Conservation (phyloP, 768 basidiomycete species). For the Trametes villosa region DNA sequence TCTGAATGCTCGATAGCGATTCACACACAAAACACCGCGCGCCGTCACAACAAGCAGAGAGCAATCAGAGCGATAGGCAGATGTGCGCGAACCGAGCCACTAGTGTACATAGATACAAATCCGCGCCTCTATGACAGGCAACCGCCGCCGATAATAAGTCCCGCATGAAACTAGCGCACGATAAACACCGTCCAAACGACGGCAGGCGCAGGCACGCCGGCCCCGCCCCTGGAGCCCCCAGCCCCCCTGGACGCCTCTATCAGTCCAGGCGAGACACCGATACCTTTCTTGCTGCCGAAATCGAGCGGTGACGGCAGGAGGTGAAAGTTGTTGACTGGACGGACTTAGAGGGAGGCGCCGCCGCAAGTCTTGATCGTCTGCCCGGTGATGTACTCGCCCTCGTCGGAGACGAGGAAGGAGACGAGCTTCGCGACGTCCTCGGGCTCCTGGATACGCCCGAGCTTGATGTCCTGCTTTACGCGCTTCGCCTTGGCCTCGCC, state of each 20-base stretch:
- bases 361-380: slow-evolving; percentile 39
- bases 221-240: slow-evolving; percentile 10
- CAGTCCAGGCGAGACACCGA: neutral
- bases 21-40: too few relatives aligned
- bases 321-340: neutral
- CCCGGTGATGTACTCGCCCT: slow-evolving; percentile 39
- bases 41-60: too few relatives aligned
- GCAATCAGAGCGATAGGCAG: too few relatives aligned
- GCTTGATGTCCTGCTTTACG: slow-evolving; percentile 35
- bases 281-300: neutral
- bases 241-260: neutral
- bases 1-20: too few relatives aligned
- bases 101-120: slow-evolving; percentile 9
- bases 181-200: too few relatives aligned
- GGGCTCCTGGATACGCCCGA: slow-evolving; percentile 37
- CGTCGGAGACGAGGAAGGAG: slow-evolving; percentile 38
- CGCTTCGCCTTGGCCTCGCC: slow-evolving; percentile 35
- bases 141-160: neutral
- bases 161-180: neutral
- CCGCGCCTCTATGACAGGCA: neutral
- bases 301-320: too few relatives aligned
- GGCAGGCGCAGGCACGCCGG: slow-evolving; percentile 14
- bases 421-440: slow-evolving; percentile 41
- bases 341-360: slow-evolving; percentile 31
- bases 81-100: neutral